Base-by-base conservation (phyloP, 768 basidiomycete species). In the Naganishia randhawae region DNA sequence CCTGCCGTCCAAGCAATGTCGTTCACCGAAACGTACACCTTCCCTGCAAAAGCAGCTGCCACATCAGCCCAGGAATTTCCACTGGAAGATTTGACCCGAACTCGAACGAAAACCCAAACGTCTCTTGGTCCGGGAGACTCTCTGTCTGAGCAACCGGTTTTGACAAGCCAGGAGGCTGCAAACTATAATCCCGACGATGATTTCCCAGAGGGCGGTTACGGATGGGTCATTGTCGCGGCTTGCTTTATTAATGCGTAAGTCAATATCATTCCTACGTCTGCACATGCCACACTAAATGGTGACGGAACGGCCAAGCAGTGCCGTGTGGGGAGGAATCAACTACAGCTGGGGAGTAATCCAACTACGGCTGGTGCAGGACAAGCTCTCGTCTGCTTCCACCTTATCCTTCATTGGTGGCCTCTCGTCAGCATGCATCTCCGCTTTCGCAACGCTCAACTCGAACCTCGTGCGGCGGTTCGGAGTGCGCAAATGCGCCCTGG, bases 371-470 rank as follows among this genome's bases (percentile, higher is more conserved):
- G 71, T 72, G 4, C 1, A 63, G 1, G 50, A 48, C 1, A 67
- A 68, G 2, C 66, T 75, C 9, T 72, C 71, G 5, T 63, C 73
- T 0, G 14, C 69, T 1, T 66, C 73, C 3, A 74, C 73, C 0
- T 69, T 78, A 7, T 66, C 75, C 8, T 76, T 72, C 50, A 65
- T 76, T 27, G 74, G 75, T 7, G 71, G 39, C n/a, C 66, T 71
- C 2, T 52, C 69, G 0, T 68, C 69, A 8, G 69, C 71, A 0
- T 55, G 52, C 6, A 68, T 73, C 2, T 72, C 72, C 1, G 14
- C 73, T 3, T 71, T 68, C 50, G 73, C 71, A 0, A 70, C 71
- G 1, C 48, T 69, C 32, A 72, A 71, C 45, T 65, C 73, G 1
- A 63, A 64, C 11, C 19, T 72, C 0, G 52, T 72, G 6, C 67